Base-by-base conservation (phyloP, 1,139 yeast species). In the Arxiozyma bovina region DNA sequence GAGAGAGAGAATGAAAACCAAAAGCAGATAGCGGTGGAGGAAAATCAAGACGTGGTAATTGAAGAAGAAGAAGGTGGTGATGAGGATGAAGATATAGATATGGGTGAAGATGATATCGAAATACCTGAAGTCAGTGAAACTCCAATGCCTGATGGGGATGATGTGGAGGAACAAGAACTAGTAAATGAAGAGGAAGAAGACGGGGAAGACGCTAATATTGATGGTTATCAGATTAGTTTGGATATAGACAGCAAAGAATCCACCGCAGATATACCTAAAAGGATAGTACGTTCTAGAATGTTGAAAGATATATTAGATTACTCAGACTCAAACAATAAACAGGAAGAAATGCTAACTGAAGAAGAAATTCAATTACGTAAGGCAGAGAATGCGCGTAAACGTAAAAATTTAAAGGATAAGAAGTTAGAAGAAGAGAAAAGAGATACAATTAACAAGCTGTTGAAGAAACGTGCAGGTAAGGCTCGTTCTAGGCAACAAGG, bases 371-470 rank as follows among this genome's bases (percentile, higher is more conserved):
- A 88, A 43, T 71, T 89, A 56, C 78, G 90, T 46, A 83, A 90
- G 59, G 91, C 95, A 0, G 99, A 93, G 66, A 84, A 82, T 64
- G 93, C 97, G 0, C 79, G 99, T 62, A 81, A 91, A 68, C 78
- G 99, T 60, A 87, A 87, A 68, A 93, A 93, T 65, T 79, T 90
- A 64, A 85, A 86, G 60, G 91, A 85, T 63, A 85, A 86, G 71
- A 82, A 86, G 59, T 73, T 88, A 45, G 98, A 90, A 65, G 97
- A 89, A 69, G 99, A 93, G 69, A 93, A 93, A 69, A 81, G 85
- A 63, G 97, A 90, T 61, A 91, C 97, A 0, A 76, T 93, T 60
- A 91, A 90, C 69, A 88, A 87, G 67, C 74, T 93, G 57, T 75
- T 93, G 60, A 86, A 88, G 70, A 83, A 93, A 69, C 77, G 96